phyloP scores from a whole-genome alignment of 441 rosid species.

The Populus hybrid region DNA sequence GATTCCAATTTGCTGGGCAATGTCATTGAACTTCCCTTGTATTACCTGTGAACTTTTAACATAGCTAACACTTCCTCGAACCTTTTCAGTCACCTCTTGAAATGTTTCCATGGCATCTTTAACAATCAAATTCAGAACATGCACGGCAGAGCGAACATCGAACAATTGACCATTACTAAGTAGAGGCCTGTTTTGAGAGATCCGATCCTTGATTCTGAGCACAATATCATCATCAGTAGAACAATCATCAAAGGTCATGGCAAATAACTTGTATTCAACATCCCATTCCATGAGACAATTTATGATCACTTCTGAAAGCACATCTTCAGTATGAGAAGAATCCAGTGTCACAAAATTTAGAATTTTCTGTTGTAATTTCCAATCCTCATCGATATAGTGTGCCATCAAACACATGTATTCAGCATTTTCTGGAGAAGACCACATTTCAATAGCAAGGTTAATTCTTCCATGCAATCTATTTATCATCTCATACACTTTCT shows the following conservation, averaged over 20 bases:
- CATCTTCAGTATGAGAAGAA: slow-evolving; percentile 72
- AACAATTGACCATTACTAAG: slow-evolving; percentile 60
- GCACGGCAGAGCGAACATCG: slow-evolving; percentile 73
- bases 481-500: slow-evolving; percentile 58
- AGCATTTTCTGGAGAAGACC: slow-evolving; percentile 67
- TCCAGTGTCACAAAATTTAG: slow-evolving; percentile 80
- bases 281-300: slow-evolving; percentile 82
- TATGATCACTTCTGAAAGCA: slow-evolving; percentile 81
- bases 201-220: slow-evolving; percentile 56
- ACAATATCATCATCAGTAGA: slow-evolving; percentile 60
- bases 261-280: slow-evolving; percentile 79
- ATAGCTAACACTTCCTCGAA: slow-evolving; percentile 67
- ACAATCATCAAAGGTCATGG: slow-evolving; percentile 70
- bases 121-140: slow-evolving; percentile 56
- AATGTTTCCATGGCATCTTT: slow-evolving; percentile 69
- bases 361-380: slow-evolving; percentile 78
- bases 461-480: slow-evolving; percentile 71
- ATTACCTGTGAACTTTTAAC: slow-evolving; percentile 72
- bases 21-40: slow-evolving; percentile 67
- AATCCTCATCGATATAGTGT: slow-evolving; percentile 76
- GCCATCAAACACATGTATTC: slow-evolving; percentile 66
- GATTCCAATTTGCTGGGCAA: slow-evolving; percentile 68
- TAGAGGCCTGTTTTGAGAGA: slow-evolving; percentile 55
- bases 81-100: slow-evolving; percentile 59
- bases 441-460: slow-evolving; percentile 75